Conservation (phyloP, 495 filamentous ascomycete species). For the Lophiostoma macrostomum region DNA sequence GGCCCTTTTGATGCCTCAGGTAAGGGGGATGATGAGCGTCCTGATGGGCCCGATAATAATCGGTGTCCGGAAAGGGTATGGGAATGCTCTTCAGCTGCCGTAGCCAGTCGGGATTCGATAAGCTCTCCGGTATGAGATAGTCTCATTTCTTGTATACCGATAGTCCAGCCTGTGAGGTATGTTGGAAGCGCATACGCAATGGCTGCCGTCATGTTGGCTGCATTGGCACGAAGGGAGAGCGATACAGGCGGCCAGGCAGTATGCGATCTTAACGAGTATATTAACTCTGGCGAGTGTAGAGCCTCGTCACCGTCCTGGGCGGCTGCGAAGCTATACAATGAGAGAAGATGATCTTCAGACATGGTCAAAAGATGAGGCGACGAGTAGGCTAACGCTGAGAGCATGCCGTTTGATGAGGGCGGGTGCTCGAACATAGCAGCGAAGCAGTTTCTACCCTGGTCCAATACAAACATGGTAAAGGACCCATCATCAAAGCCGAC, state of each 20-base stretch:
- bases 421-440: conserved; percentile 52
- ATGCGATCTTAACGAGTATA: conserved; percentile 79
- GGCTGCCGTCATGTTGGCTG: conserved; percentile 64
- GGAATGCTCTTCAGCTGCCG: conserved; percentile 44
- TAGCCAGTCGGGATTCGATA: conserved; percentile 54
- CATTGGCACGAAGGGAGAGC: conserved; percentile 65
- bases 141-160: conserved; percentile 85
- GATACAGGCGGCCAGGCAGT: conserved; percentile 76
- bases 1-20: neutral
- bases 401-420: conserved; percentile 55
- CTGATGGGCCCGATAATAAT: conserved; percentile 22
- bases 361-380: conserved; percentile 78
- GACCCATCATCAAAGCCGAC: conserved; percentile 76
- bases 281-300: conserved; percentile 51
- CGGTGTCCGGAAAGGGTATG: conserved; percentile 28
- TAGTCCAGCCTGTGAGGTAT: conserved; percentile 72
- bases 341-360: conserved; percentile 66
- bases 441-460: conserved; percentile 46
- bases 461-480: conserved; percentile 66
- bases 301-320: conserved; percentile 14
- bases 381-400: conserved; percentile 72
- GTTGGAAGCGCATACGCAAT: conserved; percentile 79
- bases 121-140: conserved; percentile 55
- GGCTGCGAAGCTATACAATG: conserved; percentile 62
- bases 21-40: conserved; percentile 21